Evolutionary conservation across 176 grass and related monocot genomes (phyloP), one percentile per base, ranked within the genome.

Genomic region (Bothriochloa decipiens): DNA sequence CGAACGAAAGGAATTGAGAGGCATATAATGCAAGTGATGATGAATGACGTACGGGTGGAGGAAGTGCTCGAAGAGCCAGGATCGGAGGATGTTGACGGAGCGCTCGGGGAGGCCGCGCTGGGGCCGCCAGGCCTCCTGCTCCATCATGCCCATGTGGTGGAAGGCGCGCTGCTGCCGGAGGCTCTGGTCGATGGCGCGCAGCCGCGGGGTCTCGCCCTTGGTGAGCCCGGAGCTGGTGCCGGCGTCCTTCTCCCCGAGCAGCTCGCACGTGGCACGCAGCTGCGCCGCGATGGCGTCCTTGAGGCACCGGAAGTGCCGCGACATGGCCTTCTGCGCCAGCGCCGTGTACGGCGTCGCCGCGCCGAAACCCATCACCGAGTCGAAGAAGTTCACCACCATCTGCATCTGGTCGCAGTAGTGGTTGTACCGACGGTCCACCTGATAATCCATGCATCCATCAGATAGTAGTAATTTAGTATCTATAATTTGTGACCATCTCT

Each of bases 371-470:
- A 99, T 99, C 76, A 99, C 93, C 63, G 97, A 96, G 91, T 99
- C 97, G 79, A 96, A 99, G 81, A 94, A 99, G 80, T 99, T 99
- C 88, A 99, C 97, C 89, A 99, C 97, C 97, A 99, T 99, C 87
- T 99, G 97, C 97, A 99, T 99, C 81, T 99, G 97, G 66, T 99
- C 97, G 87, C 97, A 96, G 91, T 99, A 99, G 87, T 99, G 93
- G 81, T 96, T 99, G 93, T 99, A 99, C 91, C 97, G 88, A 33
- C 93, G 86, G 39, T 99, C 97, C 88, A 99, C 97, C 97, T 98
- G 28, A 78, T n/a, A n/a, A n/a, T n/a, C n/a, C n/a, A n/a, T n/a
- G n/a, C n/a, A n/a, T n/a, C n/a, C n/a, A n/a, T n/a, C n/a, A n/a
- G n/a, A n/a, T n/a, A n/a, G n/a, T n/a, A n/a, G n/a, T n/a, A n/a